phyloP scores from a whole-genome alignment of 2,329 filamentous ascomycete genomes.

The Tolypocladium album region DNA sequence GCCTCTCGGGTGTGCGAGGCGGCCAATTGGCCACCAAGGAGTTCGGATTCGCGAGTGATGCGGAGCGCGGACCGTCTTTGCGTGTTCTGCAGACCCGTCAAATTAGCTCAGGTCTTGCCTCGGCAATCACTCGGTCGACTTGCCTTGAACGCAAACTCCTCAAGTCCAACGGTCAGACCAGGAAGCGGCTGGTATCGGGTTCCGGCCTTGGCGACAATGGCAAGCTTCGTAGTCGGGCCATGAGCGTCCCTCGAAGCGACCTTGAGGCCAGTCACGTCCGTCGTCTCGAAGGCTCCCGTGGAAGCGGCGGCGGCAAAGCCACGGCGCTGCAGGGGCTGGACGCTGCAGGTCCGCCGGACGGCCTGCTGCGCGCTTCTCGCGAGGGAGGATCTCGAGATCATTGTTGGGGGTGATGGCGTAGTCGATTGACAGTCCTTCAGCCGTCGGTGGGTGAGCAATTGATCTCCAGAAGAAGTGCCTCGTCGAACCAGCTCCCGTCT shows the following conservation, averaged over 20 bases:
- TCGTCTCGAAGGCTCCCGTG: constrained; percentile 78
- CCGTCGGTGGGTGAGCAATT: constrained; percentile 28
- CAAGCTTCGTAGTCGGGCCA: constrained; percentile 82
- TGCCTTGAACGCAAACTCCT: constrained; percentile 97
- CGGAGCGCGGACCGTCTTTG: constrained; percentile 78
- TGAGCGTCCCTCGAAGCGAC: constrained; percentile 82
- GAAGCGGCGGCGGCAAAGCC: constrained; percentile 48
- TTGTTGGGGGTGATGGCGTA: constrained; percentile 46
- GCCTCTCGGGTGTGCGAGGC: constrained; percentile 90
- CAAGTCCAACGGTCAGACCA: constrained; percentile 79
- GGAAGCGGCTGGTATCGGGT: constrained; percentile 86
- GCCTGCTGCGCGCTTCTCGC: constrained; percentile 48
- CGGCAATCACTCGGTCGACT: constrained; percentile 3
- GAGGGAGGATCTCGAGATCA: constrained; percentile 53
- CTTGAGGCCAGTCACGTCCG: constrained; percentile 82
- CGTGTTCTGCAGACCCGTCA: constrained; percentile 55
- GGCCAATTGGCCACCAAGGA: constrained; percentile 82
- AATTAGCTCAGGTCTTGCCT: constrained; percentile 33
- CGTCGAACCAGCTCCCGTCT: constrained; percentile 30
- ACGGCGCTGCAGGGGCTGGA: constrained; percentile 38
- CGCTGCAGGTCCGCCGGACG: constrained; percentile 46
- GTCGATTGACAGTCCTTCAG: constrained; percentile 39
- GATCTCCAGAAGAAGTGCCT: constrained; percentile 30
- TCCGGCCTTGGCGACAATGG: constrained; percentile 86
- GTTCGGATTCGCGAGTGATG: constrained; percentile 89